Evolutionary conservation across 768 basidiomycete species (phyloP), one percentile per base, ranked within the genome.

Genomic region (Chlorophyllum brunneum): DNA sequence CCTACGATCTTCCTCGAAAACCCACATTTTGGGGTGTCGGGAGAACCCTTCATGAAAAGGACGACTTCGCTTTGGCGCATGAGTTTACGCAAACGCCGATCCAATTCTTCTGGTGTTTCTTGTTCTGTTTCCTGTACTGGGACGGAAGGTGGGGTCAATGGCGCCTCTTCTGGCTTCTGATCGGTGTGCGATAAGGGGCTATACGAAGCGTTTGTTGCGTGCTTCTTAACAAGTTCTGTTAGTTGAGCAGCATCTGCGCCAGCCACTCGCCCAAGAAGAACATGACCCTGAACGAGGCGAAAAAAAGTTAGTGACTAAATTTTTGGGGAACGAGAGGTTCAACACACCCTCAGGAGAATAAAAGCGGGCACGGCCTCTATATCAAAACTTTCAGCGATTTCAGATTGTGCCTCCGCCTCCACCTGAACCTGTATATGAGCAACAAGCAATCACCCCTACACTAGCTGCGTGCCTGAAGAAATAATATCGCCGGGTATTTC

Each of bases 351-450:
- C 16, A 99, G 80, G 48, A 99, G 67, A 43, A 98, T 65, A 61
- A 93, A 86, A 0, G 84, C 71, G 0, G 97, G 97, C 9, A 98
- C 97, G 16, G 88, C 81, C 59, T 93, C 85, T 54, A 99, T 81
- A 5, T 92, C 86, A 62, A 98, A 98, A 9, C 90, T 91, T 61
- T 97, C 94, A 4, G 92, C 76, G 52, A 99, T 94, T 42, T 95
- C 93, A 11, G 74, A 60, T 56, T 90, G 82, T 13, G 70, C 68
- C 65, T 95, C 92, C 2, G 92, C 93, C 59, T 95, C 88, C 3
- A 95, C 84, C 86, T 92, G n/a, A n/a, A 62, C 6, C 15, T 4
- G 43, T n/a, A 4, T 31, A 26, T 45, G 31, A 53, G 39, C 5
- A n/a, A 8, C 15, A 15, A 5, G 22, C 23, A 22, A 13, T 15